These are phyloP conservation scores for Xerocomellus chrysenteron DNA, from an alignment of 768 basidiomycete genomes.

Conservation along the genomic window DNA sequence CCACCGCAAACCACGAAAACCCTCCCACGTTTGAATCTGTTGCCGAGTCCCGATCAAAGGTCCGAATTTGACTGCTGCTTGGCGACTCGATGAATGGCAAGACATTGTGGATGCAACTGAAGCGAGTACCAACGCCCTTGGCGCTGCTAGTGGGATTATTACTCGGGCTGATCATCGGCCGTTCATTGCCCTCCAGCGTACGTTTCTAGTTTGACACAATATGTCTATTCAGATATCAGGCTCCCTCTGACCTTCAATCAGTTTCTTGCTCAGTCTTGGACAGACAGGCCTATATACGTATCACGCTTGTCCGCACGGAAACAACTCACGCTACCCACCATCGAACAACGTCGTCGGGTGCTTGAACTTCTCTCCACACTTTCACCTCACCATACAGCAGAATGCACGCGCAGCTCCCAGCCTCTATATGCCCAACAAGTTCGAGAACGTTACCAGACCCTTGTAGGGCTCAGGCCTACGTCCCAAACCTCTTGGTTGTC, in stretches of 20 bases:
- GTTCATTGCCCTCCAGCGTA: constrained; percentile 41
- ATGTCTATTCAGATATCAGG: not conserved
- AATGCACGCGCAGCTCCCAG: constrained; percentile 86
- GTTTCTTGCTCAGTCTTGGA: constrained; percentile 46
- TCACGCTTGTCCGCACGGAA: constrained; percentile 56
- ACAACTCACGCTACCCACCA: constrained; percentile 70
- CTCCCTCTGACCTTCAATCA: constrained; percentile 6
- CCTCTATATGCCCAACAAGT: constrained; percentile 84
- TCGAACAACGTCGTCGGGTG: constrained; percentile 82
- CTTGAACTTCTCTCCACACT: constrained; percentile 85
- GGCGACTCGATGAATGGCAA: constrained; percentile 28
- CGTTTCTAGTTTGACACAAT: constrained; percentile 7
- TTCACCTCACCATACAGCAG: constrained; percentile 88
- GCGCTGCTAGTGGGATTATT: constrained; percentile 62
- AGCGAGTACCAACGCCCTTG: constrained; percentile 51
- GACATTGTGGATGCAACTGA: constrained; percentile 33
- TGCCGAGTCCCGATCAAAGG: not conserved
- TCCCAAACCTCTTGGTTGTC: constrained; percentile 61
- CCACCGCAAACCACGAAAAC: not conserved
- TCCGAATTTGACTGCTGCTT: not conserved
- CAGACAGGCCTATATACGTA: constrained; percentile 47
- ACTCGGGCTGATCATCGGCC: constrained; percentile 57
- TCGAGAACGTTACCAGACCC: constrained; percentile 76
- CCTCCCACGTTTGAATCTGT: not conserved
- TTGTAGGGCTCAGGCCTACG: constrained; percentile 75